A percentile compares a stretch with the other conserved stretches of the same genome.
Evolutionary conservation across 306 rosid genomes (phyloP).

Genomic region (Trifolium pratense): DNA sequence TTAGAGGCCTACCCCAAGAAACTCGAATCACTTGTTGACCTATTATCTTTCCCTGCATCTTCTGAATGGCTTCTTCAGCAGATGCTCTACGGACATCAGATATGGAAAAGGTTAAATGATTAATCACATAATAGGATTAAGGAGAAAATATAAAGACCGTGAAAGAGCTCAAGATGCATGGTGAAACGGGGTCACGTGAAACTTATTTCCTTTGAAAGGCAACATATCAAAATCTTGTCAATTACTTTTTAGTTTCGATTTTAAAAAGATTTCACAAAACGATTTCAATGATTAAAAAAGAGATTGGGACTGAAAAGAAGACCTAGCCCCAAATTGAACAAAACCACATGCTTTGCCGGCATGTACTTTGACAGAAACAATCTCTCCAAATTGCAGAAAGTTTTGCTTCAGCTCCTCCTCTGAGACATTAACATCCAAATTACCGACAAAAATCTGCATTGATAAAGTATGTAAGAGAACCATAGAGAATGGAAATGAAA

Average conservation of each 20-base stretch:
- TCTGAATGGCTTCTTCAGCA: slow-evolving; percentile 89
- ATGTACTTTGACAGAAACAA: slow-evolving; percentile 71
- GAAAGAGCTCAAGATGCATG: slow-evolving; percentile 38
- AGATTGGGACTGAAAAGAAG: slow-evolving; percentile 1
- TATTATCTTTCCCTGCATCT: slow-evolving; percentile 88
- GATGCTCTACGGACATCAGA: slow-evolving; percentile 60
- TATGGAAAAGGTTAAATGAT: slow-evolving; percentile 33
- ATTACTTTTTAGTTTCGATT: background rate
- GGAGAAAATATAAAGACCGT: background rate
- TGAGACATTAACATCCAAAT: slow-evolving; percentile 77
- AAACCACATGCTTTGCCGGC: slow-evolving; percentile 85
- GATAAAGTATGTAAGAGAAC: slow-evolving; percentile 37
- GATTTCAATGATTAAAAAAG: slow-evolving; percentile 25
- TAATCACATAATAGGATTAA: background rate
- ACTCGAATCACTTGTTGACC: slow-evolving; percentile 84
- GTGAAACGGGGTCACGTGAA: slow-evolving; percentile 8
- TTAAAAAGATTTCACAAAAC: slow-evolving; percentile 11
- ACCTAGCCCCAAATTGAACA: slow-evolving; percentile 86
- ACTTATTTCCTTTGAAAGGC: slow-evolving; percentile 10
- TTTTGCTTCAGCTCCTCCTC: slow-evolving; percentile 93
- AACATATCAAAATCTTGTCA: slow-evolving; percentile 19
- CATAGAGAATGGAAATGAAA: background rate
- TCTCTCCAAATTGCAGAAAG: slow-evolving; percentile 81
- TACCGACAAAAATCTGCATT: slow-evolving; percentile 83
- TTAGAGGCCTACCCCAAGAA: slow-evolving; percentile 87